Base-by-base conservation (phyloP, 768 basidiomycete genomes). In the Auriscalpium orientale region DNA sequence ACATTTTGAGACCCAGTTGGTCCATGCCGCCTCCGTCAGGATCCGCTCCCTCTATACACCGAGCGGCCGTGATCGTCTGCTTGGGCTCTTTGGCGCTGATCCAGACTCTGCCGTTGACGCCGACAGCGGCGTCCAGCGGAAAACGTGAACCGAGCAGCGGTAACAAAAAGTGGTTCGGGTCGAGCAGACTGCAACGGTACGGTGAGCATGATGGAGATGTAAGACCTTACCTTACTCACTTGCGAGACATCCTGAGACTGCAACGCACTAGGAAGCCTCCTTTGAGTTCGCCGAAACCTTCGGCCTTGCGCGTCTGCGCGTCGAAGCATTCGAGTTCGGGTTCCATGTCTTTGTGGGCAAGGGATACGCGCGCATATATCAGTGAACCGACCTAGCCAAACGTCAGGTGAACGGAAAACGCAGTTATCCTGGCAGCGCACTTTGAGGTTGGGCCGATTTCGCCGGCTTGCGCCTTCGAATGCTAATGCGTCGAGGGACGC, bases 251-350 rank as follows among this genome's bases (percentile, higher is more conserved):
- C 58, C 85, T 84, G 46, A 98, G 72, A 64, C 91, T 92, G 64
- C 89, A 90, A 37, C 81, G 77, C 9, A 89, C 76, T 58, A 97
- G 66, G 64, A 95, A 89, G 1, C 95, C 95, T 8, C 86, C 89
- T 61, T 90, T 93, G 38, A 99, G 78, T 62, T 95, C 94, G 1
- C 97, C 97, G 63, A 90, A 98, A 0, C 93, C 95, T 57, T 91
- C 91, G 1, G 93, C 75, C 70, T 97, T 98, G 60, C 83, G 85
- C 22, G 91, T 92, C 63, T 93, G 88, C 2, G 92, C 90, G 65
- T 98, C 91, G 64, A 97, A 91, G 68, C 97, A 99, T 67, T 97
- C 93, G 9, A 99, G 74, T 66, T 99, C 97, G 1, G 97, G 95
- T 54, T 99, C 97, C 90, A 98, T 95, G 68, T 98, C 95, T 65